Conservation (phyloP, 148 eudicot genomes). For the Bassia scoparia region DNA sequence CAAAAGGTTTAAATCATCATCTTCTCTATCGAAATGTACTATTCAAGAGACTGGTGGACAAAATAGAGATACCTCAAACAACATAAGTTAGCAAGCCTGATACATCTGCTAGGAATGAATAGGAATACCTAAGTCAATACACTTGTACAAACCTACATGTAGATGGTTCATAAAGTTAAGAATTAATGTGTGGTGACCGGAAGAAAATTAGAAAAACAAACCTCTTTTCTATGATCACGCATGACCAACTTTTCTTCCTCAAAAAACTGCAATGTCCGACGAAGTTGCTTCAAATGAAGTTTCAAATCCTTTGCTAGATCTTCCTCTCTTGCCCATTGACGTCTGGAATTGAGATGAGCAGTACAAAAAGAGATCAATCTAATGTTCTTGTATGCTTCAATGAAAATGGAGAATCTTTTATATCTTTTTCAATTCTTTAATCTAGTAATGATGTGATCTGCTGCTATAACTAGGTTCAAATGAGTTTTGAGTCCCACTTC, state of each 20-base stretch:
- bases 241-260: slow-evolving; percentile 95
- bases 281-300: slow-evolving; percentile 90
- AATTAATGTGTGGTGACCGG: neutral
- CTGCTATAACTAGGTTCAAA: neutral
- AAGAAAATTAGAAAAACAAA: slow-evolving; percentile 26
- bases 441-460: neutral
- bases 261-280: slow-evolving; percentile 85
- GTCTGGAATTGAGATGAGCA: slow-evolving; percentile 36
- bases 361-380: neutral
- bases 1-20: too few species aligned
- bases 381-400: neutral
- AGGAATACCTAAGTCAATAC: too few species aligned
- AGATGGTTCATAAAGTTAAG: neutral
- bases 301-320: slow-evolving; percentile 92
- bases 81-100: too few species aligned
- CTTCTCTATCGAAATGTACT: too few species aligned
- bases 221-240: slow-evolving; percentile 96
- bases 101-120: too few species aligned
- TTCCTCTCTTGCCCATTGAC: slow-evolving; percentile 98
- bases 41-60: too few species aligned
- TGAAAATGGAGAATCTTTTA: neutral
- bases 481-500: too few species aligned
- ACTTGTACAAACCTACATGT: too few species aligned
- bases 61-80: too few species aligned
- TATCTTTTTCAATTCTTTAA: neutral